phyloP scores from a whole-genome alignment of 305 asterid species.

The Fraxinus floribunda region DNA sequence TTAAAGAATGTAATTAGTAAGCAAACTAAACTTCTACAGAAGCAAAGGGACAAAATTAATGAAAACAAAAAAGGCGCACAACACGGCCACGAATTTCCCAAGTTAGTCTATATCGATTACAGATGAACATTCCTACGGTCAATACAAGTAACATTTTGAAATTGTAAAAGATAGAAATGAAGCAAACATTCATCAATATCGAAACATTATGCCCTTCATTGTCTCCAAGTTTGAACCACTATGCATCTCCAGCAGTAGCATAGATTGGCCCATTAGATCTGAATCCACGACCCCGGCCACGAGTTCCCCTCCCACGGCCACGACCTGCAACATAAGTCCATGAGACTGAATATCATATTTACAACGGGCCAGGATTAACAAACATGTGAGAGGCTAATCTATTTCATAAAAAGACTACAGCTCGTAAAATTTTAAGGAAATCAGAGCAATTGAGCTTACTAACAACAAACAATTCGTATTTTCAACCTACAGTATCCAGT shows the following conservation, averaged over 20 bases:
- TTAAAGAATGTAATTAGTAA: conserved; percentile 38
- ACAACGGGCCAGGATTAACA: neutral
- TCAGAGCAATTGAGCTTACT: neutral
- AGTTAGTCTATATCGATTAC: conserved; percentile 38
- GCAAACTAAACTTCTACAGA: conserved; percentile 29
- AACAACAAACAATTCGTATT: neutral
- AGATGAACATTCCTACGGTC: conserved; percentile 30
- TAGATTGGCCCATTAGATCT: conserved; percentile 38
- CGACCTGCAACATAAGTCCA: conserved; percentile 40
- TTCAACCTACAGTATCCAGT: neutral
- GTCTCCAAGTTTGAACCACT: conserved; percentile 23
- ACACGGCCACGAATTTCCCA: conserved; percentile 27
- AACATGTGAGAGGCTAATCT: neutral
- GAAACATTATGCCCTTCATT: conserved; percentile 10
- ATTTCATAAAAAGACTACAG: neutral
- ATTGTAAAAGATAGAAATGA: conserved; percentile 30
- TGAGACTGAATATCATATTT: neutral
- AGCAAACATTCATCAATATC: conserved; percentile 29
- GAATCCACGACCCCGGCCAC: conserved; percentile 56
- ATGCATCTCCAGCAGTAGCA: conserved; percentile 26
- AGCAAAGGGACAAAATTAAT: conserved; percentile 1
- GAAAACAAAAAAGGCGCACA: conserved; percentile 45
- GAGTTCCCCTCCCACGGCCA: conserved; percentile 51
- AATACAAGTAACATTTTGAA: conserved; percentile 25
- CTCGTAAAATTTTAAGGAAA: neutral